Conservation (phyloP, 1,284 basidiomycete species). For the Cryptococcus maquisensis region DNA sequence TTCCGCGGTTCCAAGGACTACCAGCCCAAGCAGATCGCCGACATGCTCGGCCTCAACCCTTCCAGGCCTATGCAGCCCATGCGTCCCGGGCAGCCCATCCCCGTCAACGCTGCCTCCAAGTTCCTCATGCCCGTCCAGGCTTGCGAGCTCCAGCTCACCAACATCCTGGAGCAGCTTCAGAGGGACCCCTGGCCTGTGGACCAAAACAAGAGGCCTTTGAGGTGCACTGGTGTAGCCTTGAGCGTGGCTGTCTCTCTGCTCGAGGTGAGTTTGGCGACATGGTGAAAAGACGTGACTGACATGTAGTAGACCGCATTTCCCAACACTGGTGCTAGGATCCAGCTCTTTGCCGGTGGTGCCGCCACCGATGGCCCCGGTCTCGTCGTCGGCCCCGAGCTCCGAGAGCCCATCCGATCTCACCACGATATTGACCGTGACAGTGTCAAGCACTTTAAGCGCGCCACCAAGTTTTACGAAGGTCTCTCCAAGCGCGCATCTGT, state of each 20-base stretch:
- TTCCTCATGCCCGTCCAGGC: constrained; percentile 92
- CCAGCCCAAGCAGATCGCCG: constrained; percentile 91
- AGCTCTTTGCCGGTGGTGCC: constrained; percentile 96
- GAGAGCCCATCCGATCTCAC: constrained; percentile 97
- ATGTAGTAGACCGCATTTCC: constrained; percentile 73
- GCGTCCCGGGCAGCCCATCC: constrained; percentile 79
- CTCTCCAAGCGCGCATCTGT: constrained; percentile 90
- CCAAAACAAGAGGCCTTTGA: constrained; percentile 87
- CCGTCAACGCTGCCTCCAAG: constrained; percentile 72
- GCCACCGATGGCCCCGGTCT: constrained; percentile 95
- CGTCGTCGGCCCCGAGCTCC: constrained; percentile 92
- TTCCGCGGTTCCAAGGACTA: constrained; percentile 99
- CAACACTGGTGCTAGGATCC: constrained; percentile 92
- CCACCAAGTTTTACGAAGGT: constrained; percentile 95
- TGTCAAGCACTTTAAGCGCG: constrained; percentile 96
- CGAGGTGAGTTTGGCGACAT: constrained; percentile 57
- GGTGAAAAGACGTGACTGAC: neutral
- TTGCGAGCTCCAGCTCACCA: constrained; percentile 94
- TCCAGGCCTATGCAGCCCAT: constrained; percentile 45
- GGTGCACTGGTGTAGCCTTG: constrained; percentile 92
- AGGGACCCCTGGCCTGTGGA: constrained; percentile 98
- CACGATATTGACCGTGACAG: constrained; percentile 98
- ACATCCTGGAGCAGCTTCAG: constrained; percentile 81
- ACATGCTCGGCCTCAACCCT: constrained; percentile 87
- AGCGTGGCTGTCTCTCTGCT: constrained; percentile 92